Evolutionary conservation across 345 rosid genomes (phyloP).

Genomic region (Eucalyptus brandiana): DNA sequence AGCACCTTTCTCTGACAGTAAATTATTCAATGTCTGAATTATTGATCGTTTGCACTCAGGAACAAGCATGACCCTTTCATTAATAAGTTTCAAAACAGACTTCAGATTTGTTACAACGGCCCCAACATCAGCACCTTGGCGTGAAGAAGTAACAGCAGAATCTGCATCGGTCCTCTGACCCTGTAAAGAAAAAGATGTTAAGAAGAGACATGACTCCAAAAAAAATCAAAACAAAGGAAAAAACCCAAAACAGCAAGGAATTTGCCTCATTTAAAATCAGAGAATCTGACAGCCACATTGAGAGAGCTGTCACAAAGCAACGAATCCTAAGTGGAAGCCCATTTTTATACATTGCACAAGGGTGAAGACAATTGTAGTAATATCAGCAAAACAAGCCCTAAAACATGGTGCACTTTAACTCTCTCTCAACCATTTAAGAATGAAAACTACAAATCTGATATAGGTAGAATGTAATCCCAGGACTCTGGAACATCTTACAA

Average conservation of each 20-base stretch:
- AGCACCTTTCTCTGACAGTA: conserved; percentile 89
- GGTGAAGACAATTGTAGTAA: not conserved
- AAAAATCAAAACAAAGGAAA: not conserved
- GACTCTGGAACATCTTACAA: not conserved
- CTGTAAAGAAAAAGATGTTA: conserved; percentile 17
- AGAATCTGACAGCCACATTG: not conserved
- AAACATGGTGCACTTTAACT: not conserved
- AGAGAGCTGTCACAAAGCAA: not conserved
- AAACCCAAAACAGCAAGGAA: not conserved
- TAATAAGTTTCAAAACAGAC: conserved; percentile 72
- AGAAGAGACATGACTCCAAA: not conserved
- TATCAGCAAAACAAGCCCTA: not conserved
- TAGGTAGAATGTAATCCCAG: not conserved
- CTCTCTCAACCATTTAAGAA: not conserved
- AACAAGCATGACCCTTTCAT: conserved; percentile 80
- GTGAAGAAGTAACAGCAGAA: conserved; percentile 80
- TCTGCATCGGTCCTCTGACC: conserved; percentile 87
- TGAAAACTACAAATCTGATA: not conserved
- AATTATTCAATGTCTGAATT: conserved; percentile 62
- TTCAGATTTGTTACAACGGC: conserved; percentile 68
- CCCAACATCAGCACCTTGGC: conserved; percentile 82
- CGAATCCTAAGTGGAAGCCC: not conserved
- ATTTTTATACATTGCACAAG: not conserved
- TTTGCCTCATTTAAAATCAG: not conserved
- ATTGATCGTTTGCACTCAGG: conserved; percentile 79